Conservation (phyloP, 2,329 filamentous ascomycete genomes). For the Falciphora oryzae region DNA sequence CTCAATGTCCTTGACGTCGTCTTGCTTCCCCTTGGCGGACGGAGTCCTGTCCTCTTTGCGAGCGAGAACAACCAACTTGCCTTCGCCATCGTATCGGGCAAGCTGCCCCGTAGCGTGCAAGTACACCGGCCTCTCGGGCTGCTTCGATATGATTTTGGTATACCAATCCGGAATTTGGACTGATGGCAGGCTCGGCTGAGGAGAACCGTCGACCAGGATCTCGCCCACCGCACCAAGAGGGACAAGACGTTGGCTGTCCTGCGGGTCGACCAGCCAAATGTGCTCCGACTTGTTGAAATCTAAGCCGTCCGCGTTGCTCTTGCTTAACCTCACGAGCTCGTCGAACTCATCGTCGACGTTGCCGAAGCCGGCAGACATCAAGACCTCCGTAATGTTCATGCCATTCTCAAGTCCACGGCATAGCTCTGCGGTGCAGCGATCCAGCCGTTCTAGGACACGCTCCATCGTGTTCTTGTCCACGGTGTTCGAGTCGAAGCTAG, state of each 20-base stretch:
- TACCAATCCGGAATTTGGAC: conserved; percentile 3
- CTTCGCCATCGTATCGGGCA: conserved; percentile 30
- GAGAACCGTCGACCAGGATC: conserved; percentile 30
- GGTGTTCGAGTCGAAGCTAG: conserved; percentile 59
- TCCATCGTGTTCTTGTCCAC: conserved; percentile 47
- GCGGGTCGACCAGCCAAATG: conserved; percentile 35
- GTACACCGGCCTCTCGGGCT: background rate
- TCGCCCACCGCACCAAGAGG: conserved; percentile 38
- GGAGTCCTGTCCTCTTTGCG: conserved; percentile 11
- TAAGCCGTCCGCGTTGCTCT: background rate
- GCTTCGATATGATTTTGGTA: background rate
- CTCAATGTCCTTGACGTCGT: background rate
- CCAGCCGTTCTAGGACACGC: conserved; percentile 45
- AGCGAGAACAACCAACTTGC: conserved; percentile 14
- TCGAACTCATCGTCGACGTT: conserved; percentile 2
- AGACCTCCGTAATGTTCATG: conserved; percentile 28
- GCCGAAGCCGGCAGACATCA: conserved; percentile 27
- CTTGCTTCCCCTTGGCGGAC: background rate
- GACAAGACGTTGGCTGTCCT: conserved; percentile 27
- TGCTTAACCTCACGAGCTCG: background rate
- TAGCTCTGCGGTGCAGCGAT: conserved; percentile 43
- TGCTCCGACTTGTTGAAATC: background rate
- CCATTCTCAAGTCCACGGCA: conserved; percentile 30
- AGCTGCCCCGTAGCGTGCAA: conserved; percentile 36
- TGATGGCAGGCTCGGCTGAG: background rate